Evolutionary conservation across 2,329 filamentous ascomycete species (phyloP).

Genomic region (Elsinoe fawcettii): DNA sequence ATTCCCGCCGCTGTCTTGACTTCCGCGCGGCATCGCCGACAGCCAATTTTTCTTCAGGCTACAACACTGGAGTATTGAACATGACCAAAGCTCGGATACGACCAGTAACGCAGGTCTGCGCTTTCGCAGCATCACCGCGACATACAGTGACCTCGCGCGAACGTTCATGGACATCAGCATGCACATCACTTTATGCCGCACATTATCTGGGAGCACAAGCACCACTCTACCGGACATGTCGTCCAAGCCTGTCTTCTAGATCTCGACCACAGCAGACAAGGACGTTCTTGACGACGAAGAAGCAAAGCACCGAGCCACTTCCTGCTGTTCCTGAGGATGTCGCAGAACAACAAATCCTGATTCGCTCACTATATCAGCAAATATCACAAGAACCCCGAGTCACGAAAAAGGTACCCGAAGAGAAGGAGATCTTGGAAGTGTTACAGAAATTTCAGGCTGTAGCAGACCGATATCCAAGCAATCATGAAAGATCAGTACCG

Average conservation of each 20-base stretch:
- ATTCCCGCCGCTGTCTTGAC: conserved; percentile 6
- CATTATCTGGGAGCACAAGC: not conserved
- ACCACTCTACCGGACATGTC: not conserved
- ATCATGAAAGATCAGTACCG: conserved; percentile 13
- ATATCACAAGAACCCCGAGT: conserved; percentile 14
- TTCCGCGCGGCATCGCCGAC: not conserved
- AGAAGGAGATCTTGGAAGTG: conserved; percentile 15
- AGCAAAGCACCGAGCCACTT: not conserved
- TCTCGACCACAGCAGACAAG: not conserved
- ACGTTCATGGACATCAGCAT: not conserved
- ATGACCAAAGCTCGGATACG: not conserved
- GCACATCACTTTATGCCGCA: not conserved
- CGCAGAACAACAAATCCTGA: conserved; percentile 11
- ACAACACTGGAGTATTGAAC: not conserved
- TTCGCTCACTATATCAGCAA: conserved; percentile 7
- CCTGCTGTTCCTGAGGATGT: conserved; percentile 3
- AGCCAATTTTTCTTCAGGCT: not conserved
- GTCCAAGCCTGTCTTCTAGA: not conserved
- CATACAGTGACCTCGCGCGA: not conserved
- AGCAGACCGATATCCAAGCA: conserved; percentile 11
- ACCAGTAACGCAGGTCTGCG: not conserved
- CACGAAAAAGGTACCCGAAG: conserved; percentile 16
- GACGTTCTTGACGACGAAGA: not conserved
- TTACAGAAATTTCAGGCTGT: conserved; percentile 13
- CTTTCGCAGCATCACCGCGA: not conserved